Percentiles rank a stretch among this genome's conserved stretches.
Conservation (phyloP, 805 yeast genomes). For the Yamadazyma takamatsuzukensis region DNA sequence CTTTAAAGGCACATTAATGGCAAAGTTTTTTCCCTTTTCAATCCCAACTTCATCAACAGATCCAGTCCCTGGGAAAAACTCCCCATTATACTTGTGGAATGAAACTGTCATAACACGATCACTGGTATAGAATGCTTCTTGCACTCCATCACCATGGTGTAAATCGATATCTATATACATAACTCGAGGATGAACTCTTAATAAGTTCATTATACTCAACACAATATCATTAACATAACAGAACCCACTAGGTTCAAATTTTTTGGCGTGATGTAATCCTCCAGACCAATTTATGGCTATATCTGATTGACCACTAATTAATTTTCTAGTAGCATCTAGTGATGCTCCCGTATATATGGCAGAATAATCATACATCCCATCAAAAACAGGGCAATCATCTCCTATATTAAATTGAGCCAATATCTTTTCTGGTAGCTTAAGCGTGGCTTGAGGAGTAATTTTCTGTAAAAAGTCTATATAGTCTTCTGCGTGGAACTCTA, state of each 20-base stretch:
- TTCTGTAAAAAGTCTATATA: conserved; percentile 72
- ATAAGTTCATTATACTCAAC: conserved; percentile 75
- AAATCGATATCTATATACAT: conserved; percentile 91
- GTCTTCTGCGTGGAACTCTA: conserved; percentile 83
- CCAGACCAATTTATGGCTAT: conserved; percentile 97
- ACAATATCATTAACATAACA: conserved; percentile 96
- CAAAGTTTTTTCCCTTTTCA: conserved; percentile 83
- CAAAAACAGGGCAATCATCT: conserved; percentile 92
- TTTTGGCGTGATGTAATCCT: conserved; percentile 95
- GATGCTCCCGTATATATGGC: conserved; percentile 91
- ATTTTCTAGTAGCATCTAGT: conserved; percentile 84
- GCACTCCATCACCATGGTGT: conserved; percentile 98
- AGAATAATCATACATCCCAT: conserved; percentile 90
- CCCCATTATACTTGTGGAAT: conserved; percentile 91
- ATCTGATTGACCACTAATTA: conserved; percentile 83
- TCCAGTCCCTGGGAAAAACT: conserved; percentile 97
- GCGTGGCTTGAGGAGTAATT: conserved; percentile 71
- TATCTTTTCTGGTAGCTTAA: conserved; percentile 53
- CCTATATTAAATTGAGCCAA: conserved; percentile 80
- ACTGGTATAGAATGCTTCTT: conserved; percentile 92
- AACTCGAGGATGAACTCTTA: conserved; percentile 88
- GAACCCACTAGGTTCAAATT: conserved; percentile 90
- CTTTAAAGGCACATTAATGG: conserved; percentile 86
- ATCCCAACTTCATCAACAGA: conserved; percentile 85
- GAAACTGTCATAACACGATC: conserved; percentile 96